Percentiles rank a stretch among this genome's conserved stretches.
These are phyloP conservation scores for Pistacia integerrima DNA, from an alignment of 345 rosid genomes.

Conservation along the genomic window DNA sequence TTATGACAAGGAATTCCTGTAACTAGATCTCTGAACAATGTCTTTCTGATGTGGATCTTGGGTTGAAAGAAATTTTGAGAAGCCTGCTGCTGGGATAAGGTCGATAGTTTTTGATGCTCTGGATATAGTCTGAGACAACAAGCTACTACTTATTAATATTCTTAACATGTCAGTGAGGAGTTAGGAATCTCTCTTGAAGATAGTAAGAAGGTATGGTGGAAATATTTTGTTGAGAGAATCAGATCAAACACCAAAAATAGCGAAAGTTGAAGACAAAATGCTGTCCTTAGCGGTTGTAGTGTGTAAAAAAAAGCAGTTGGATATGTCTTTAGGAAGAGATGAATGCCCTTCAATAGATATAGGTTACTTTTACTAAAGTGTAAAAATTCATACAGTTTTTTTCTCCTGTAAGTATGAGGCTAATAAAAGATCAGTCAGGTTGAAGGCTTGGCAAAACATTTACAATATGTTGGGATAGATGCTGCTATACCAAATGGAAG, in stretches of 20 bases:
- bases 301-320: constrained; percentile 39
- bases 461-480: constrained; percentile 89
- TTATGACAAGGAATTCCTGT: constrained; percentile 31
- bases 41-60: constrained; percentile 38
- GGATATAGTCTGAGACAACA: constrained; percentile 40
- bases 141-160: constrained; percentile 48
- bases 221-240: constrained; percentile 66
- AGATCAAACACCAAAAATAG: constrained; percentile 59
- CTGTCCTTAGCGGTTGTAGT: constrained; percentile 27
- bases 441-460: constrained; percentile 96
- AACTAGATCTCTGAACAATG: constrained; percentile 21
- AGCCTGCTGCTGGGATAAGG: constrained; percentile 34
- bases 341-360: constrained; percentile 49
- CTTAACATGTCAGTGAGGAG: constrained; percentile 37
- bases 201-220: constrained; percentile 71
- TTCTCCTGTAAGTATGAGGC: constrained; percentile 8
- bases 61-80: constrained; percentile 62
- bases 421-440: constrained; percentile 46
- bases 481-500: constrained; percentile 73
- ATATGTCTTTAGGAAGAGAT: constrained; percentile 69
- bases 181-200: constrained; percentile 53
- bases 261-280: constrained; percentile 62
- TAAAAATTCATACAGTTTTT: not conserved
- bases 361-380: not conserved
- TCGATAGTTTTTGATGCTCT: constrained; percentile 50